Evolutionary conservation across 1,284 basidiomycete genomes (phyloP), one percentile per base, ranked within the genome.

Genomic region (Ceratobasidium sp.): DNA sequence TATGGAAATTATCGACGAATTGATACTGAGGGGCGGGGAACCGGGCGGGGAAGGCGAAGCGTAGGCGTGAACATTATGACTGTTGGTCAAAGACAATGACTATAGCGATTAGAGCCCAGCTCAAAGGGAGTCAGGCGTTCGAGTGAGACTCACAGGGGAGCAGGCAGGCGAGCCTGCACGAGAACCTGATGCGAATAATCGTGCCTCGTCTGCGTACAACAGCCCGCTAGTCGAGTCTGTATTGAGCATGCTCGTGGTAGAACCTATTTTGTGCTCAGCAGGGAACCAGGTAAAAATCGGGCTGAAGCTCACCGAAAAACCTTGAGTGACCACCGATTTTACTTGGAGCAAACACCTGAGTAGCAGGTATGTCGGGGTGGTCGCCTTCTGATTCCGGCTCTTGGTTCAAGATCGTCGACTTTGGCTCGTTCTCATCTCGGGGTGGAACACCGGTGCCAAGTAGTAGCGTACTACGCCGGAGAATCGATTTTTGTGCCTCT

Each of bases 281-380:
- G 14, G 12, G 30, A 7, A 23, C 30, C 16, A 18, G 6, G 12
- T 8, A 12, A 28, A 46, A 56, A 3, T 7, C 21, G 44, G 6
- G n/a, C 12, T 36, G 36, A 56, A 59, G 16, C 66, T 42, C 53
- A 51, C 64, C 64, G 56, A 67, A 67, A 21, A 67, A 67, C 36
- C 36, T 67, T 12, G 64, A 56, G 33, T 28, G 49, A 36, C 49
- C 51, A 5, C 60, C 73, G 21, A 74, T 58, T n/a, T 51, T 72
- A 51, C 73, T 74, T 6, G 60, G 62, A 28, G 60, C 61, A 63
- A 74, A 74, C 5, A 25, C 42, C 44, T 74, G 73, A 36, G 73
- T 74, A 36, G 73, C 48, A 25, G 62, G 73, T 21, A 71, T 71
- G n/a, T 40, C 58, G 21, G 6, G 36, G 11, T 9, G 16, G 38